These are phyloP conservation scores for Allomyces macrogynus DNA, from an alignment of 192 early-diverging fungal species.

Conservation along the genomic window DNA sequence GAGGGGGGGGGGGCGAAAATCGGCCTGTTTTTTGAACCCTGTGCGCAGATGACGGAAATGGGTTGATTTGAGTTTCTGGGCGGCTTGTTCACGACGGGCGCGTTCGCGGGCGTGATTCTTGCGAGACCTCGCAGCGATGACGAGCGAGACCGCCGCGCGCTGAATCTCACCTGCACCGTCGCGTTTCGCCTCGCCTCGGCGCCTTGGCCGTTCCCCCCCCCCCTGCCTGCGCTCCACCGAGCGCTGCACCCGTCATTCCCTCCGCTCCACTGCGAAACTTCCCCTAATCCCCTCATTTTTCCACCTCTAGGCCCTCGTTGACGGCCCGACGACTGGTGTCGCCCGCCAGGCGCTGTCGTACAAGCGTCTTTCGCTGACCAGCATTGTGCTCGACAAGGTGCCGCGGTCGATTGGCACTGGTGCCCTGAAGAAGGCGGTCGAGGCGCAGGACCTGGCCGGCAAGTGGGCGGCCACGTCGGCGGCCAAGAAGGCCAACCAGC, in stretches of 20 bases:
- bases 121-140: no score
- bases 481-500: slow-evolving; percentile 87
- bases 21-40: neutral
- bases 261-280: no score
- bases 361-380: slow-evolving; percentile 82
- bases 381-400: slow-evolving; percentile 60
- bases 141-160: no score
- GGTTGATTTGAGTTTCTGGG: neutral
- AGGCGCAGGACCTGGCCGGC: slow-evolving; percentile 60
- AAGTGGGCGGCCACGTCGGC: slow-evolving; percentile 76
- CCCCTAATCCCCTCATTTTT: no score
- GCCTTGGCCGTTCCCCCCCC: no score
- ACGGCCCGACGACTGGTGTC: slow-evolving; percentile 92
- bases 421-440: slow-evolving; percentile 57
- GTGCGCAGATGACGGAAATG: neutral
- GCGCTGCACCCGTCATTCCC: no score
- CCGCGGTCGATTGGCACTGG: slow-evolving; percentile 61
- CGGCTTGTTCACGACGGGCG: no score
- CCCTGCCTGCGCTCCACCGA: no score
- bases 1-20: no score
- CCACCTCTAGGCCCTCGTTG: slow-evolving; percentile 55
- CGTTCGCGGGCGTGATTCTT: no score
- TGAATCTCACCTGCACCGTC: no score
- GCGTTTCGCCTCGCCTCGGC: no score
- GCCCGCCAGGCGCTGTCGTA: slow-evolving; percentile 64